Base-by-base conservation (phyloP, 106 monocot species). In the Acorus gramineus region DNA sequence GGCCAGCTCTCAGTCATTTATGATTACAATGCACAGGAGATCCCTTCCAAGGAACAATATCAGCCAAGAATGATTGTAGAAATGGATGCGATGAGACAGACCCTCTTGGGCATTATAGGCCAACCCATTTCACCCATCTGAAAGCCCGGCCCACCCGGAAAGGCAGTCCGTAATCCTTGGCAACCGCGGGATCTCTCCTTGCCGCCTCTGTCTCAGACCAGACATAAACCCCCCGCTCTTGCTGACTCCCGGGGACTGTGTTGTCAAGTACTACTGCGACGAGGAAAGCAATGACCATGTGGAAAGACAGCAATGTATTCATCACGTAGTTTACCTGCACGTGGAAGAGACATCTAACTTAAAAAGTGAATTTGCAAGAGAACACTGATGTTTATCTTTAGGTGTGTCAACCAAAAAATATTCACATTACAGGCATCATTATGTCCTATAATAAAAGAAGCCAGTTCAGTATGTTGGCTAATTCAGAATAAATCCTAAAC, bases 61-160 rank as follows among this genome's bases (percentile, higher is more conserved):
- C 28, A 28, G 28, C 28, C 28, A 28, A 28, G 28, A 28, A 28
- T 28, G 28, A 28, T 28, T 28, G 28, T 28, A 28, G 28, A 28
- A 28, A 7, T 52, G 52, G 9, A 52, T 52, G 52, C 1, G 9
- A 7, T 5, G 52, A 52, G 52, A 7, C 5, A 7, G 0, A 5
- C 52, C 52, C 5, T 7, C 0, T 7, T 9, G 7, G 9, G 44
- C 50, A 52, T 88, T 75, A 94, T 7, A 89, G 68, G 43, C 95
- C 95, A 64, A 96, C 87, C 82, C 90, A 96, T 59, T 90, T 90
- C 47, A 87, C 84, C 90, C 95, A 96, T 66, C 77, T 81, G 76
- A 96, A 90, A 3, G 69, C 14, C 14, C 72, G 67, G 4, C 90
- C 86, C 52, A 85, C 59, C 63, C 67, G 77, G 56, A 82, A 87